Conservation (phyloP, 164 flowering plant species). For the Chimonanthus salicifolius region DNA sequence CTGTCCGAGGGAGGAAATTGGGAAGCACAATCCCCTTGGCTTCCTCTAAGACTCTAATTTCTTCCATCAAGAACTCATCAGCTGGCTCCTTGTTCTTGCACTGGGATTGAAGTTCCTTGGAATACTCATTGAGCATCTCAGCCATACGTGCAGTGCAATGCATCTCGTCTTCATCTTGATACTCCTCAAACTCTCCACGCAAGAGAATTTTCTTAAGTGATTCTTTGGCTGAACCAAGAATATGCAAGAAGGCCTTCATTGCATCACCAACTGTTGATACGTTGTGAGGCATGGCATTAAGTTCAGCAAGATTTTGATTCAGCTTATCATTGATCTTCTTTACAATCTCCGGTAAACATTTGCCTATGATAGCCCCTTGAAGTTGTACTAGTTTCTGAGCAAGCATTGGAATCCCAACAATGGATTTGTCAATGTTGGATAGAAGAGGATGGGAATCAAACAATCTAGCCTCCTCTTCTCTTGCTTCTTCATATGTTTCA, state of each 20-base stretch:
- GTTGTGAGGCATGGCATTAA: slow-evolving; percentile 24
- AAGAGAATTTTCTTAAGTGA: slow-evolving; percentile 20
- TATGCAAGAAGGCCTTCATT: slow-evolving; percentile 23
- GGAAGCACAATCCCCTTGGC: slow-evolving; percentile 29
- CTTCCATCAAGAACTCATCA: slow-evolving; percentile 23
- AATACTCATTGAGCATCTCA: slow-evolving; percentile 25
- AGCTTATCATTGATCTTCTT: slow-evolving; percentile 27
- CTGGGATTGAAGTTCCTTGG: slow-evolving; percentile 11
- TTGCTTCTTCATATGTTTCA: slow-evolving; percentile 36
- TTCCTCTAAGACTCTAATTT: slow-evolving; percentile 22
- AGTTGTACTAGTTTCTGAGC: slow-evolving; percentile 30
- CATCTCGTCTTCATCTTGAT: slow-evolving; percentile 21
- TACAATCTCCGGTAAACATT: slow-evolving; percentile 27
- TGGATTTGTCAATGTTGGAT: slow-evolving; percentile 16
- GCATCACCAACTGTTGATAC: slow-evolving; percentile 24
- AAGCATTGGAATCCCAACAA: slow-evolving; percentile 28
- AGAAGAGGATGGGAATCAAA: slow-evolving; percentile 27
- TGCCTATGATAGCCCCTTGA: slow-evolving; percentile 25
- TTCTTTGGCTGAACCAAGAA: slow-evolving; percentile 27
- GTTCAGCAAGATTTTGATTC: slow-evolving; percentile 12
- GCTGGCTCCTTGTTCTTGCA: not conserved
- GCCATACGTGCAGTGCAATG: slow-evolving; percentile 16
- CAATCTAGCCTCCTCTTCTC: slow-evolving; percentile 21
- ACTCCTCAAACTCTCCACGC: slow-evolving; percentile 35
- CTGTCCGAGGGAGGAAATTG: slow-evolving; percentile 25